Percentiles rank a stretch among this genome's conserved stretches.
Evolutionary conservation across 306 rosid genomes (phyloP).

Genomic region (Elaeagnus macrophylla): DNA sequence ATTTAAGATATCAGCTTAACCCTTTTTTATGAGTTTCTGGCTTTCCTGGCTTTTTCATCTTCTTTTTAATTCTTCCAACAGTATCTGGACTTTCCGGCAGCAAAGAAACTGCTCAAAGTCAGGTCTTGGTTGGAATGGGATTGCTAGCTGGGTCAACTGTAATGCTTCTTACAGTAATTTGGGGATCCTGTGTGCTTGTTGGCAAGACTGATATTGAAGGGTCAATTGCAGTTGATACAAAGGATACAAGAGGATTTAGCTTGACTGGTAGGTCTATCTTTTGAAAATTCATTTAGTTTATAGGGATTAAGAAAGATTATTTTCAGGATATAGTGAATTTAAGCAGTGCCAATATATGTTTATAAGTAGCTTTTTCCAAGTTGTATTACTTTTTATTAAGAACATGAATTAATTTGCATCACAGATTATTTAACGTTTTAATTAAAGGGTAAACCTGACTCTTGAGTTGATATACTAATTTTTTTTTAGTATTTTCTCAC

Average conservation of each 20-base stretch:
- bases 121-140: constrained; percentile 71
- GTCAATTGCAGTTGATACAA: constrained; percentile 20
- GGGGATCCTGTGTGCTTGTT: constrained; percentile 62
- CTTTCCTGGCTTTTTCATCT: neutral
- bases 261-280: constrained; percentile 26
- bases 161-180: constrained; percentile 52
- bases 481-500: too few species aligned
- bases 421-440: too few species aligned
- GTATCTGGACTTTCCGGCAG: constrained; percentile 64
- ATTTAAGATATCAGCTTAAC: too few species aligned
- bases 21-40: constrained; percentile 1
- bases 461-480: too few species aligned
- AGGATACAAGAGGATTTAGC: constrained; percentile 36
- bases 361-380: too few species aligned
- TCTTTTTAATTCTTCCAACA: constrained; percentile 9
- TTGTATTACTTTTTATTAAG: too few species aligned
- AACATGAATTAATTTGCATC: too few species aligned
- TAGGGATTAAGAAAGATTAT: too few species aligned
- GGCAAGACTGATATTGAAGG: constrained; percentile 50
- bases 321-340: too few species aligned
- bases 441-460: too few species aligned
- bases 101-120: constrained; percentile 48
- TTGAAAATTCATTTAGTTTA: neutral
- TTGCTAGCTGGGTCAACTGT: constrained; percentile 68
- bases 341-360: too few species aligned